Base-by-base conservation (phyloP, 2,329 filamentous ascomycete genomes). In the Fusarium torulosum region DNA sequence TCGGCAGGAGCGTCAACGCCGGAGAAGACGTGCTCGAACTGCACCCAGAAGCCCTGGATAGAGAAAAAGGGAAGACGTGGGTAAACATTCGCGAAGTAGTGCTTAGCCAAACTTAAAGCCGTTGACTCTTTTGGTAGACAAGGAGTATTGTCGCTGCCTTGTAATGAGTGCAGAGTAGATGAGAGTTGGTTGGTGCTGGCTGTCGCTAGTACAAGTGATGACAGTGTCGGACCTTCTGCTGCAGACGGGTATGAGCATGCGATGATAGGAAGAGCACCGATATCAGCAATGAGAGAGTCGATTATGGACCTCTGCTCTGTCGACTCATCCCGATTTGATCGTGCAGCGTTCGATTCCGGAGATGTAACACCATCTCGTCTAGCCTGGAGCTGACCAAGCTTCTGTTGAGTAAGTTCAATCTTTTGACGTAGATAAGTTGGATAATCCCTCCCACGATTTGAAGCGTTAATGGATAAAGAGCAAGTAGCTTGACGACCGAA, bases 1-100 rank as follows among this genome's bases (percentile, higher is more conserved):
- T 33, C 19, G 0, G 3, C 11, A 2, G 25, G 37, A 3, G 56
- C 37, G 13, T 9, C 21, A 6, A 25, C n/a, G 0, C 59, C 57
- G 0, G 59, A 62, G 1, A 62, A 62, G n/a, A 62, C 57, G 11
- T 62, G 57, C 2, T 62, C 29, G 1, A 62, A 62, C 9, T 62
- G 59, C 1, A 56, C 49, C 57, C 59, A 62, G 7, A 62, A 62
- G 0, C 59, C 57, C 0, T 62, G 57, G 1, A 62, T 62, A 2
- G 59, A 62, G 7, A 62, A 62, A 25, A 62, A 62, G 4, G 59
- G 59, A 13, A 62, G 52, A 1, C 59, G 42, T 1, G 59, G 59
- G 8, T 62, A 62, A 0, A 62, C 37, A 0, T 62, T 40, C 3
- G 45, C 49, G 2, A 62, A 38, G 3, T 62, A 62, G 1, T 62